Evolutionary conservation across 2,329 filamentous ascomycete species (phyloP).

Genomic region (Hypoxylon sp.): DNA sequence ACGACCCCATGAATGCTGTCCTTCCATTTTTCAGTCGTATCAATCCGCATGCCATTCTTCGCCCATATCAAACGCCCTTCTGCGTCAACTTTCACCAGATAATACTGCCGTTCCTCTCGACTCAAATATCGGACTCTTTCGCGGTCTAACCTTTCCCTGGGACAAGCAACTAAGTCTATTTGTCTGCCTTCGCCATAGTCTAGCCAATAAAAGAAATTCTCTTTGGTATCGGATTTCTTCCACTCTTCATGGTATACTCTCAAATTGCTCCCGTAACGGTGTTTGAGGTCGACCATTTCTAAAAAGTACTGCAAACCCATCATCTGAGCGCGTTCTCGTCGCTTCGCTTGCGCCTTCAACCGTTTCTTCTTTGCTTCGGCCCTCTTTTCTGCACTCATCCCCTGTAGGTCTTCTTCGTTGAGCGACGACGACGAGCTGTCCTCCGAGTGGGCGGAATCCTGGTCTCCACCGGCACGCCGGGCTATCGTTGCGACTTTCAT

Average conservation of each 20-base stretch:
- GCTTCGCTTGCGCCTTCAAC: slow-evolving; percentile 65
- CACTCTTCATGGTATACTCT: slow-evolving; percentile 86
- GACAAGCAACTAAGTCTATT: slow-evolving; percentile 78
- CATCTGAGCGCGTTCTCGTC: slow-evolving; percentile 76
- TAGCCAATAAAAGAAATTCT: slow-evolving; percentile 96
- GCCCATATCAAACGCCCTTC: slow-evolving; percentile 87
- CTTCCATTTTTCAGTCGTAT: slow-evolving; percentile 80
- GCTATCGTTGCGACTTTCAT: slow-evolving; percentile 79
- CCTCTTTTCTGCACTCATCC: slow-evolving; percentile 55
- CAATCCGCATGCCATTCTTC: slow-evolving; percentile 83
- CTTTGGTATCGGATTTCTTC: slow-evolving; percentile 80
- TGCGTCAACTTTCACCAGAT: slow-evolving; percentile 80
- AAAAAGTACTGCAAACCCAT: slow-evolving; percentile 90
- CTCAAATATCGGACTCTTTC: slow-evolving; percentile 88
- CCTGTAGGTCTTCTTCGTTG: slow-evolving; percentile 47
- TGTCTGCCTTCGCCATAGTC: slow-evolving; percentile 82
- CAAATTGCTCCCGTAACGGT: slow-evolving; percentile 88
- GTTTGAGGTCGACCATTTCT: slow-evolving; percentile 88
- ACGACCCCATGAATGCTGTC: slow-evolving; percentile 85
- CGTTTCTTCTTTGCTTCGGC: slow-evolving; percentile 57
- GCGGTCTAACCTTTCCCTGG: slow-evolving; percentile 78
- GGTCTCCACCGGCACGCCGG: slow-evolving; percentile 78
- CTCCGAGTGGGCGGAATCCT: slow-evolving; percentile 63
- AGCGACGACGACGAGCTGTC: slow-evolving; percentile 52
- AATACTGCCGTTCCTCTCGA: slow-evolving; percentile 83